phyloP scores from a whole-genome alignment of 768 basidiomycete genomes.

The Calocybe cyanea region DNA sequence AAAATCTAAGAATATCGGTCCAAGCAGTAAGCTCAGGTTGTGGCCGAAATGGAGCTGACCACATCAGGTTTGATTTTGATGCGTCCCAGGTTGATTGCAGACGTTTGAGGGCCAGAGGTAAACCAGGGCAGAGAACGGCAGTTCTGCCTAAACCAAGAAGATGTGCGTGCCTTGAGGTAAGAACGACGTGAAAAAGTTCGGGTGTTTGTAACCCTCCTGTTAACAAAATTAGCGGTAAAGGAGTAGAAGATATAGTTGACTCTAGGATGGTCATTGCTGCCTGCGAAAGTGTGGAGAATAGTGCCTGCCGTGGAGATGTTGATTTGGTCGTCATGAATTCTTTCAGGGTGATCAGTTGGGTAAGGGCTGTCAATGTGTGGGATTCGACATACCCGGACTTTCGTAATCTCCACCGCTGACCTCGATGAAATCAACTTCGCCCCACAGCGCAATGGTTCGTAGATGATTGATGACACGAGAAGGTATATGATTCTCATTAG shows the following conservation, averaged over 20 bases:
- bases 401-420: slow-evolving; percentile 88
- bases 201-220: slow-evolving; percentile 77
- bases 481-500: slow-evolving; percentile 18
- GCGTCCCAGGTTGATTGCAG: slow-evolving; percentile 9
- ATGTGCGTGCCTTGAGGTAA: slow-evolving; percentile 57
- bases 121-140: slow-evolving; percentile 57
- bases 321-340: slow-evolving; percentile 38
- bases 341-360: slow-evolving; percentile 15
- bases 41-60: slow-evolving; percentile 31
- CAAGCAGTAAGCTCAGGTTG: slow-evolving; percentile 32
- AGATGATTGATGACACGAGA: slow-evolving; percentile 60
- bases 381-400: slow-evolving; percentile 49
- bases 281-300: slow-evolving; percentile 69
- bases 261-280: slow-evolving; percentile 45
- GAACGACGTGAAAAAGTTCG: slow-evolving; percentile 47
- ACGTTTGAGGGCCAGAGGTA: slow-evolving; percentile 42
- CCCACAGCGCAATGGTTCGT: slow-evolving; percentile 57
- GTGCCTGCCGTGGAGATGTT: slow-evolving; percentile 53
- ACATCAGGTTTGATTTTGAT: slow-evolving; percentile 7
- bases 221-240: slow-evolving; percentile 63
- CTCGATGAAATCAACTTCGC: slow-evolving; percentile 77
- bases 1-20: slow-evolving; percentile 22
- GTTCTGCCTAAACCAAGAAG: slow-evolving; percentile 74
- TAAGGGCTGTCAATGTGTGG: background rate
- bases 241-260: slow-evolving; percentile 21